These are phyloP conservation scores for Nicotiana benthamiana DNA, from an alignment of 257 asterid species.

Conservation along the genomic window DNA sequence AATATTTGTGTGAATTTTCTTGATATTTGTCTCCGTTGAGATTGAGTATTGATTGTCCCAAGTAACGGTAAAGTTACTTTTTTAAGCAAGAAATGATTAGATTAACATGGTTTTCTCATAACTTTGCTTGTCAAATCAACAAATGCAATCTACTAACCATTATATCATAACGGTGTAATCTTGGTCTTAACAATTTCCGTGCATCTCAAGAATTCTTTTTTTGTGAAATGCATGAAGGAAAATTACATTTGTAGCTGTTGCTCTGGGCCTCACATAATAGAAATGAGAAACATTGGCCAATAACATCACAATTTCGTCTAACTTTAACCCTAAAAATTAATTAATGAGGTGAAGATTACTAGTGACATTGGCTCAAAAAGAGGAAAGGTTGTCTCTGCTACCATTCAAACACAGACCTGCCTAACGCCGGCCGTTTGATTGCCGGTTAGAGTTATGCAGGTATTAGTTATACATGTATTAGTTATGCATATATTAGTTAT, in stretches of 20 bases:
- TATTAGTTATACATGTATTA: too few relatives aligned
- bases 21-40: not conserved
- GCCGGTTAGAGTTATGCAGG: too few relatives aligned
- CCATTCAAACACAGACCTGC: too few relatives aligned
- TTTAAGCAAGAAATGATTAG: not conserved
- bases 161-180: slow-evolving; percentile 2
- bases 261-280: not conserved
- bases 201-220: not conserved
- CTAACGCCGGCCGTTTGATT: too few relatives aligned
- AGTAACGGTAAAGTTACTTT: slow-evolving; percentile 10
- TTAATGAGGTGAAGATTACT: not conserved
- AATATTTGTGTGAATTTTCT: not conserved
- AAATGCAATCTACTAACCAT: not conserved
- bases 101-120: slow-evolving; percentile 3
- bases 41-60: slow-evolving; percentile 2
- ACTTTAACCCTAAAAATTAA: too few relatives aligned
- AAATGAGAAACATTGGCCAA: not conserved
- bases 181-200: not conserved
- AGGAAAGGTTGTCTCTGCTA: too few relatives aligned
- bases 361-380: too few relatives aligned
- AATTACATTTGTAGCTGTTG: not conserved
- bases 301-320: not conserved
- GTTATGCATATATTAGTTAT: too few relatives aligned
- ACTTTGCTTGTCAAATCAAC: slow-evolving; percentile 4
- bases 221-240: not conserved